Percentiles rank a stretch among this genome's conserved stretches.
Evolutionary conservation across 441 rosid genomes (phyloP).

Genomic region (Geranium incanum): DNA sequence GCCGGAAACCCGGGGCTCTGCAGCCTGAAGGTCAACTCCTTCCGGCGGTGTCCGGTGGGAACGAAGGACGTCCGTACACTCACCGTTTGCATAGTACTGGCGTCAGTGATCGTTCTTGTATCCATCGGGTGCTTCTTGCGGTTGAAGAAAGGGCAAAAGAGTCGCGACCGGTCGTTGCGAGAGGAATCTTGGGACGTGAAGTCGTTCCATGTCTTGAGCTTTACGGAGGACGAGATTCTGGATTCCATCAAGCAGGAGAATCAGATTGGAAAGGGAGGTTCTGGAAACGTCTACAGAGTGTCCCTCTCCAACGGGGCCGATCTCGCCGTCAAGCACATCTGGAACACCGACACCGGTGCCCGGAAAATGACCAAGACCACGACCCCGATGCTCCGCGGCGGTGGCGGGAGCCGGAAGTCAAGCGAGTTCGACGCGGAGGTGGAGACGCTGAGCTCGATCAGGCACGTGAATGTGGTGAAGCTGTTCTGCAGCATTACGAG

Average conservation of each 20-base stretch:
- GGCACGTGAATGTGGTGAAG: slow-evolving; percentile 87
- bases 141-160: slow-evolving; percentile 47
- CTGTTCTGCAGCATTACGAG: slow-evolving; percentile 81
- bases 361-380: slow-evolving; percentile 38
- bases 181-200: slow-evolving; percentile 78
- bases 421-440: slow-evolving; percentile 78
- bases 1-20: slow-evolving; percentile 67
- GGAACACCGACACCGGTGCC: slow-evolving; percentile 30
- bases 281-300: slow-evolving; percentile 72
- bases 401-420: slow-evolving; percentile 26
- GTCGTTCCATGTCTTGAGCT: slow-evolving; percentile 63
- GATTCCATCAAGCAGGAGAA: slow-evolving; percentile 84
- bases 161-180: slow-evolving; percentile 41
- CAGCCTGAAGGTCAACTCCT: slow-evolving; percentile 48
- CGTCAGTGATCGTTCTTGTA: slow-evolving; percentile 39
- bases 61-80: slow-evolving; percentile 40
- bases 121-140: slow-evolving; percentile 44
- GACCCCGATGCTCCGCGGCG: slow-evolving; percentile 46
- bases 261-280: slow-evolving; percentile 84
- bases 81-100: slow-evolving; percentile 47
- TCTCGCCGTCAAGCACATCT: slow-evolving; percentile 80
- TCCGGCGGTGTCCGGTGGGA: slow-evolving; percentile 43
- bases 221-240: slow-evolving; percentile 73
- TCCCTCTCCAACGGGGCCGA: slow-evolving; percentile 56
- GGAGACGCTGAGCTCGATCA: slow-evolving; percentile 74